These are phyloP conservation scores for Euphorbia tirucalli DNA, from an alignment of 345 rosid species.

Conservation along the genomic window DNA sequence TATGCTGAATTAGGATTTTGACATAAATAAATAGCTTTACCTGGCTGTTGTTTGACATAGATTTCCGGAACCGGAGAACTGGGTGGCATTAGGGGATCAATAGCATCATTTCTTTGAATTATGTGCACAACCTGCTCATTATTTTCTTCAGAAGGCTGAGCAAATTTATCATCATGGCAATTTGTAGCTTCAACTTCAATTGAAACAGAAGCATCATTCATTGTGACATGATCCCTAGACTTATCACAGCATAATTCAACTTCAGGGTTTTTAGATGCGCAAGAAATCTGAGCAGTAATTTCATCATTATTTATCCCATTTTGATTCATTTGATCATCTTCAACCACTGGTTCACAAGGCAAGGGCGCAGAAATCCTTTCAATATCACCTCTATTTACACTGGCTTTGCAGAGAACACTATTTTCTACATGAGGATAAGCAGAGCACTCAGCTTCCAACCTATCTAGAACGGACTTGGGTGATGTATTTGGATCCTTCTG, in stretches of 20 bases:
- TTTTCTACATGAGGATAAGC: constrained; percentile 24
- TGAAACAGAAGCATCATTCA: constrained; percentile 26
- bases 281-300: constrained; percentile 3
- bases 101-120: constrained; percentile 22
- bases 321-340: constrained; percentile 15
- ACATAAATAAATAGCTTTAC: constrained; percentile 27
- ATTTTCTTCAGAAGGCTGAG: constrained; percentile 21
- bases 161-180: constrained; percentile 11
- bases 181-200: constrained; percentile 13
- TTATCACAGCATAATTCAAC: constrained; percentile 5
- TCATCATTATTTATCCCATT: constrained; percentile 9
- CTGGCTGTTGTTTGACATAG: constrained; percentile 35
- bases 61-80: constrained; percentile 28
- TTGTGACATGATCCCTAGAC: constrained; percentile 21
- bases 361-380: constrained; percentile 19
- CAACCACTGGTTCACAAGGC: constrained; percentile 15
- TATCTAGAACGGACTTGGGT: constrained; percentile 77
- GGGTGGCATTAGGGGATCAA: constrained; percentile 26
- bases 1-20: not conserved
- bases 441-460: constrained; percentile 28
- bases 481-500: constrained; percentile 42
- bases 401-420: constrained; percentile 10
- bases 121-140: constrained; percentile 14
- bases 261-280: constrained; percentile 4
- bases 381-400: constrained; percentile 30